Evolutionary conservation across 148 eudicot genomes (phyloP).

Genomic region (Vaccinium darrowii): DNA sequence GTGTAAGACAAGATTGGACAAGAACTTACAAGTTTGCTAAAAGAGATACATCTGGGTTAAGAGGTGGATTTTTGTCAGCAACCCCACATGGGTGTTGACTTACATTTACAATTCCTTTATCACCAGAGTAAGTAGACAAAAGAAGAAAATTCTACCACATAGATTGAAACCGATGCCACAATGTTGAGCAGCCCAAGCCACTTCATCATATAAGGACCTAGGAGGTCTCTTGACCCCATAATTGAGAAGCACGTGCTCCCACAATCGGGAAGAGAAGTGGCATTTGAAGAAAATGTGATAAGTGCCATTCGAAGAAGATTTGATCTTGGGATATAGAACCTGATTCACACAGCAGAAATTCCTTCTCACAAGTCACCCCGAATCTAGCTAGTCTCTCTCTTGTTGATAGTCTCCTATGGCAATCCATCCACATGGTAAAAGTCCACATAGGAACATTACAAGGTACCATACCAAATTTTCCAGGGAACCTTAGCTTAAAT

Average conservation of each 20-base stretch:
- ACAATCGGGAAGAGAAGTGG: not conserved
- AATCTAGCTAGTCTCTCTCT: not conserved
- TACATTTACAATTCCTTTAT: not conserved
- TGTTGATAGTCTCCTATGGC: not conserved
- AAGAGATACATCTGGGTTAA: too few species aligned
- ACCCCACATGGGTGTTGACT: too few species aligned
- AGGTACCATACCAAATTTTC: not conserved
- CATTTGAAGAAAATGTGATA: not conserved
- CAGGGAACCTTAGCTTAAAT: not conserved
- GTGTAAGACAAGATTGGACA: not conserved
- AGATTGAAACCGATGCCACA: not conserved
- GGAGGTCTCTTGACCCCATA: not conserved
- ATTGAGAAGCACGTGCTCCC: not conserved
- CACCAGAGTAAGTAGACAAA: not conserved
- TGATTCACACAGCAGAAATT: not conserved
- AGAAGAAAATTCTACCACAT: not conserved
- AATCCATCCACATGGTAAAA: not conserved
- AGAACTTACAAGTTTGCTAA: too few species aligned
- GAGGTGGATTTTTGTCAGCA: too few species aligned
- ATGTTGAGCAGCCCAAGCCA: slow-evolving; percentile 2
- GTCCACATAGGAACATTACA: not conserved
- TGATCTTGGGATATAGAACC: not conserved
- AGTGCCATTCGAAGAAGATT: not conserved
- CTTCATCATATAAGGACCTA: not conserved
- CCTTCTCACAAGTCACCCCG: slow-evolving; percentile 1